A percentile compares a stretch with the other conserved stretches of the same genome.
These are phyloP conservation scores for Butyriboletus loyo DNA, from an alignment of 768 basidiomycete genomes.

Conservation along the genomic window DNA sequence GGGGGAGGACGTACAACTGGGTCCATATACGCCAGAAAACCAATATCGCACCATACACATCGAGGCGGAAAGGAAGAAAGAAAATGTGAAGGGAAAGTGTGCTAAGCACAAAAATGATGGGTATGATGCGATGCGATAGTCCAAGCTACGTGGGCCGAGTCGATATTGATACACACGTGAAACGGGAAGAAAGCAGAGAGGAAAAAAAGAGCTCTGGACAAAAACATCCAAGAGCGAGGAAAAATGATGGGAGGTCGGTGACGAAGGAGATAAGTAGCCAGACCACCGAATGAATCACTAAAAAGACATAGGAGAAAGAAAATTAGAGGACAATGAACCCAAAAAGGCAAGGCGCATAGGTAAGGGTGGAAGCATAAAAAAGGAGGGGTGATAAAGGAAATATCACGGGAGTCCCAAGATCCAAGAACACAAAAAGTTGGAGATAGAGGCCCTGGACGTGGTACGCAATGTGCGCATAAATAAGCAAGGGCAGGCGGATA, in stretches of 20 bases:
- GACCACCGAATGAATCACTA: slow-evolving; percentile 22
- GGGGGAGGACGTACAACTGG: slow-evolving; percentile 20
- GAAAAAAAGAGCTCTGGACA: not conserved
- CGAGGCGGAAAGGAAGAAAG: slow-evolving; percentile 2
- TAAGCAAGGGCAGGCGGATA: slow-evolving; percentile 29
- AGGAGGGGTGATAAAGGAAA: slow-evolving; percentile 16
- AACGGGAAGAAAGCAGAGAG: not conserved
- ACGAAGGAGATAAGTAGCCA: slow-evolving; percentile 19
- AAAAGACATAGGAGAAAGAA: slow-evolving; percentile 22
- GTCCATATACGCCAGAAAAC: slow-evolving; percentile 31
- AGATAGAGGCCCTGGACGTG: slow-evolving; percentile 28
- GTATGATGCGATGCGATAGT: slow-evolving; percentile 35
- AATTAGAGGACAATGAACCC: slow-evolving; percentile 25
- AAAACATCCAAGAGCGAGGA: not conserved
- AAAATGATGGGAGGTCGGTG: slow-evolving; percentile 2
- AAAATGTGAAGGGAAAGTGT: not conserved
- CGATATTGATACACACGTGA: slow-evolving; percentile 33
- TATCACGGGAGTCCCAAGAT: slow-evolving; percentile 36
- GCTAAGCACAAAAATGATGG: slow-evolving; percentile 26
- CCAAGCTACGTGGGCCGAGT: slow-evolving; percentile 25
- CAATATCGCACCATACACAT: slow-evolving; percentile 35
- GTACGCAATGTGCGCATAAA: slow-evolving; percentile 29
- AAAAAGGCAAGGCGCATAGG: slow-evolving; percentile 20
- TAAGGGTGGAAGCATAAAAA: slow-evolving; percentile 12
- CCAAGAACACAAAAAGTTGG: slow-evolving; percentile 38